Base-by-base conservation (phyloP, 495 filamentous ascomycete genomes). In the Barbatosphaeria neglecta region DNA sequence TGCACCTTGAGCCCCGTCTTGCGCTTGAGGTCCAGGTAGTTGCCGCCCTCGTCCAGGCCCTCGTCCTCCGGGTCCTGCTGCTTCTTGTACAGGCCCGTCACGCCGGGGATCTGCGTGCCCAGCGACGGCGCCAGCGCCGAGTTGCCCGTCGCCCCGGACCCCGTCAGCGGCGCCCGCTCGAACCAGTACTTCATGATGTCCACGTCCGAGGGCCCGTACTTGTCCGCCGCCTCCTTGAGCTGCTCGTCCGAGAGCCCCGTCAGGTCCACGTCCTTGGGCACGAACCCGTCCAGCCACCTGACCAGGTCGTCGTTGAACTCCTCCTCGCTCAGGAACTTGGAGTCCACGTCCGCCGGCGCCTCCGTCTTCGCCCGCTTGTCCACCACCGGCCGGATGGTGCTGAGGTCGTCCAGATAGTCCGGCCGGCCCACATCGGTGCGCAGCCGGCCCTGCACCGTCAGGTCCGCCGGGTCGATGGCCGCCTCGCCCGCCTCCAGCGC, bases 401-500 rank as follows among this genome's bases (percentile, higher is more conserved):
- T 77, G 50, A 97, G 82, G 69, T 98, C 92, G 66, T 94, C 88
- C 47, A 90, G 58, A 69, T 98, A 98, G 20, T 69, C 63, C 40
- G 92, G 65, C 19, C 65, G 64, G 69, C 84, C 83, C 9, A 81
- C 74, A 61, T 97, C 92, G 37, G 60, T 63, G 40, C 84, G 80
- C 41, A 83, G 57, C 3, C 73, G 70, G 43, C 81, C 82, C 62
- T 89, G 83, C 31, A 79, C 74, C 7, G 78, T 75, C 58, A 97
- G 63, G 63, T 98, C 87, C 48, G 75, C 65, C 15, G 82, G 76
- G 63, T 86, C 76, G 64, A 98, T 84, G 47, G 86, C 79, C 9
- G 74, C 72, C 64, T 98, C 92, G 49, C 84, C 92, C 44, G 84
- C 87, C 64, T 88, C 73, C 64, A 98, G 80, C 39, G 88, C 86